phyloP scores from a whole-genome alignment of 2,329 filamentous ascomycete species.

The Ceratocystis variospora region DNA sequence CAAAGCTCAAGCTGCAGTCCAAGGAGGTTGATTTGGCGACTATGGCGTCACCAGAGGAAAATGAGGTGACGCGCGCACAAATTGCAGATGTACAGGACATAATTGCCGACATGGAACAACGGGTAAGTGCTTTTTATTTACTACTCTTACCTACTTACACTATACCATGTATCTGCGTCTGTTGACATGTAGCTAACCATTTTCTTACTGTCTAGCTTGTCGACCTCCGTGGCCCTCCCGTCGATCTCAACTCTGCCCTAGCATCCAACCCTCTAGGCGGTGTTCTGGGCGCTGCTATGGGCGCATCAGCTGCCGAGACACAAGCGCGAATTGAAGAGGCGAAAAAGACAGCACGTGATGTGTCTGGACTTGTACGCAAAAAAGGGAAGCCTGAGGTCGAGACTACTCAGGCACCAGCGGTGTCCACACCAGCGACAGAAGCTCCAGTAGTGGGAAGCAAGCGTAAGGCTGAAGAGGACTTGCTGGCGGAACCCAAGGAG shows the following conservation, averaged over 20 bases:
- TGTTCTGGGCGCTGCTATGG: constrained; percentile 46
- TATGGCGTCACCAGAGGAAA: constrained; percentile 51
- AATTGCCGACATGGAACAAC: constrained; percentile 62
- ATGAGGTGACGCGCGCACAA: constrained; percentile 45
- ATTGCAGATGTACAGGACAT: constrained; percentile 67
- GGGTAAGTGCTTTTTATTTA: constrained; percentile 36
- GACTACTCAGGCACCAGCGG: constrained; percentile 20
- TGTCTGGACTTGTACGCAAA: constrained; percentile 61
- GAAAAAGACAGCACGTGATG: constrained; percentile 58
- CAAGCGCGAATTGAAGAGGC: constrained; percentile 56
- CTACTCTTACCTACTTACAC: background rate
- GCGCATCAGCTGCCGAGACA: constrained; percentile 46
- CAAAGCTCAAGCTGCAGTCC: constrained; percentile 53
- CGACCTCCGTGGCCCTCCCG: constrained; percentile 52
- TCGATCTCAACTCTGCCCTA: constrained; percentile 43
- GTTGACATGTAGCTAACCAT: too few species aligned
- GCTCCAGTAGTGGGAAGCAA: constrained; percentile 26
- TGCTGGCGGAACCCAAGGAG: constrained; percentile 26
- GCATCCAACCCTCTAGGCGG: constrained; percentile 38
- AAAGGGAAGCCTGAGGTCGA: constrained; percentile 28
- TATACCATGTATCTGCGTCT: background rate
- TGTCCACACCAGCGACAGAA: constrained; percentile 12
- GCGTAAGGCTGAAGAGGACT: constrained; percentile 39
- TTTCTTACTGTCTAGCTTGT: constrained; percentile 35
- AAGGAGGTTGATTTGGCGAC: constrained; percentile 54